Evolutionary conservation across 2,329 filamentous ascomycete genomes (phyloP), one percentile per base, ranked within the genome.

Genomic region (Aspergillus latus): DNA sequence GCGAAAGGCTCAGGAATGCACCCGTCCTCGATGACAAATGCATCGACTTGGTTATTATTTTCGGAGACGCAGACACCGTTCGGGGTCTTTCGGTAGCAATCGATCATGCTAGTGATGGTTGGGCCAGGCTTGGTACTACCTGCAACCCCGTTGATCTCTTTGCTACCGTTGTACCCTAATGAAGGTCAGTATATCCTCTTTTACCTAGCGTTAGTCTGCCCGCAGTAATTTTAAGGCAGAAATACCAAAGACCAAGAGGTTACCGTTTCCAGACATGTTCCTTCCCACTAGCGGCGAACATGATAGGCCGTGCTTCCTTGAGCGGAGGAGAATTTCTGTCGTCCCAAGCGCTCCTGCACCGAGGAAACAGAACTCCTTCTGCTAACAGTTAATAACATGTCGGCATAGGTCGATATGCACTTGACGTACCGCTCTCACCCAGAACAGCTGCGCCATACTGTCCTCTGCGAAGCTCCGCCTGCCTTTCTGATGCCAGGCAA

Each of bases 291-390:
- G 15, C 3, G 50, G 42, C n/a, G 53, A 56, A 21, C 39, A 7
- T 1, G 45, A 15, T 11, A 59, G 43, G 1, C 57, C 57, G 26
- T 56, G 36, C 13, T 43, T 29, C 36, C 15, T 51, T 30, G 53
- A 56, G 5, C 57, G 57, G n/a, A 59, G 54, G 11, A 59, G 43
- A 32, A 59, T 59, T 42, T 59, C 57, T n/a, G 57, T 57, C 5
- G 57, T 59, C 15, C 57, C 57, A 2, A 59, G 39, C 4, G 53
- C 51, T 3, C 57, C 53, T 39, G 57, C 57, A 11, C 57, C 54
- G 26, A 89, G 77, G 65, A 89, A 88, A 5, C 87, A 84, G 26
- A 84, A 81, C 61, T 86, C 80, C 66, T 79, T 83, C 58, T 62
- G 30, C 4, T 11, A 0, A 8, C 4, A 11, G 9, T 45, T 26